A percentile compares a stretch with the other conserved stretches of the same genome.
Evolutionary conservation across 306 rosid genomes (phyloP).

Genomic region (Rosa rugosa): DNA sequence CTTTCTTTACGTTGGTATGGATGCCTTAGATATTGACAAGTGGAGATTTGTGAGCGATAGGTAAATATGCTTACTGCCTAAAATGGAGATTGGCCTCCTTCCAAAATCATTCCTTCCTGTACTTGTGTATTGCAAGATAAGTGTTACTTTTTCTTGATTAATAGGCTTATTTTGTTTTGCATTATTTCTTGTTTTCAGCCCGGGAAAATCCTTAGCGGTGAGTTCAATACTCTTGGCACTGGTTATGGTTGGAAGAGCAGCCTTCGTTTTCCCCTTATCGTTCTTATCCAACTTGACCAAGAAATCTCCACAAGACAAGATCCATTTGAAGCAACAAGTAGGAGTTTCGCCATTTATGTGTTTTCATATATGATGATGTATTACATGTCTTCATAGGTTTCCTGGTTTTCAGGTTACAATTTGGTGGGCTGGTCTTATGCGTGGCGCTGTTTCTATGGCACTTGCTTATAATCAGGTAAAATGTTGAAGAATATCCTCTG

Average conservation of each 20-base stretch:
- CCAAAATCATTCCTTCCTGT: not conserved
- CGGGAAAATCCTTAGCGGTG: slow-evolving; percentile 75
- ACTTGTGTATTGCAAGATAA: not conserved
- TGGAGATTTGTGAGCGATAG: slow-evolving; percentile 84
- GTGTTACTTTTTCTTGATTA: slow-evolving; percentile 1
- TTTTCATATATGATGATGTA: not conserved
- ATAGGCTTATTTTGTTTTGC: slow-evolving; percentile 26
- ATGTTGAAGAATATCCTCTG: slow-evolving; percentile 21
- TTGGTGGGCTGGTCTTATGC: slow-evolving; percentile 99
- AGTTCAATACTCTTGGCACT: slow-evolving; percentile 83
- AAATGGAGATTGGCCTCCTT: not conserved
- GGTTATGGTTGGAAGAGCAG: slow-evolving; percentile 90
- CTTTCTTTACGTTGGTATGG: slow-evolving; percentile 99
- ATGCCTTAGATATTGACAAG: slow-evolving; percentile 92
- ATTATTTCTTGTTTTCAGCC: slow-evolving; percentile 44
- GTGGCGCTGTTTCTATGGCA: slow-evolving; percentile 98
- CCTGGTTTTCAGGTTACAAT: slow-evolving; percentile 63
- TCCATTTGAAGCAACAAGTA: slow-evolving; percentile 87
- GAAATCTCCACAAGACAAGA: slow-evolving; percentile 59
- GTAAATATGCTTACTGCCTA: slow-evolving; percentile 36
- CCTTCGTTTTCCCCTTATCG: slow-evolving; percentile 86
- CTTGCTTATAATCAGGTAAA: slow-evolving; percentile 92
- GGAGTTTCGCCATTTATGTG: slow-evolving; percentile 15
- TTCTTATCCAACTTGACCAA: slow-evolving; percentile 79
- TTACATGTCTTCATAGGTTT: slow-evolving; percentile 7